These are phyloP conservation scores for Phytophthora citricola DNA, from an alignment of 352 stramenopile genomes.

Conservation along the genomic window DNA sequence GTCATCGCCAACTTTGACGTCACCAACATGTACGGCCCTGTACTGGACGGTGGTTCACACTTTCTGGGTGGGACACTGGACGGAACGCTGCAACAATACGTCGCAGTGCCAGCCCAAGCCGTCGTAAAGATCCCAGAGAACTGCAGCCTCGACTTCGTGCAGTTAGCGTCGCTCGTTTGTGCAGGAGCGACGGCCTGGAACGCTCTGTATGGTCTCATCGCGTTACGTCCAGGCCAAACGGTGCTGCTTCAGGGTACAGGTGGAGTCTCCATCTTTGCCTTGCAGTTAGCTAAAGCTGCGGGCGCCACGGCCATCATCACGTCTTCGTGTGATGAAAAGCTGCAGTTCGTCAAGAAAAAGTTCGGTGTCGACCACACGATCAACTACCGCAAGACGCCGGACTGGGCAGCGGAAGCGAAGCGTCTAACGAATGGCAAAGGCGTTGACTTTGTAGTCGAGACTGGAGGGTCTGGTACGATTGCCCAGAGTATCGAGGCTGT, in stretches of 20 bases:
- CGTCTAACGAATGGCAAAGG: constrained; percentile 24
- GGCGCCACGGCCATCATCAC: constrained; percentile 35
- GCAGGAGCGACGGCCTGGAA: constrained; percentile 36
- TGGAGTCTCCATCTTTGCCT: constrained; percentile 30
- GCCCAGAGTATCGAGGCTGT: constrained; percentile 31
- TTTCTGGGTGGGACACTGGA: constrained; percentile 24
- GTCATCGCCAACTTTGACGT: constrained; percentile 35
- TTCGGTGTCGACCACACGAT: constrained; percentile 31
- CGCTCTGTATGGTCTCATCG: constrained; percentile 19
- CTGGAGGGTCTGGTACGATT: constrained; percentile 34
- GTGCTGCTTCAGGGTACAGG: constrained; percentile 21
- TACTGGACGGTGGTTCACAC: constrained; percentile 3
- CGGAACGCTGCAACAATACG: constrained; percentile 32
- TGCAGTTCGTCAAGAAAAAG: constrained; percentile 31
- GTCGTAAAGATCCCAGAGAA: constrained; percentile 25
- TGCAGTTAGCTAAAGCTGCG: constrained; percentile 34
- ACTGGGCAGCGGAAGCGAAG: constrained; percentile 28
- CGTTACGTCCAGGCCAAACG: constrained; percentile 13
- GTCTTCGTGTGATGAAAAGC: constrained; percentile 24
- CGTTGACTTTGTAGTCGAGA: constrained; percentile 39
- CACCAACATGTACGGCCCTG: constrained; percentile 25
- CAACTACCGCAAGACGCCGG: constrained; percentile 38
- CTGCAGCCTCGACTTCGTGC: constrained; percentile 22
- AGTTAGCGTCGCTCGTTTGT: constrained; percentile 33
- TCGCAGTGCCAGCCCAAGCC: constrained; percentile 12